phyloP scores from a whole-genome alignment of 257 asterid species.

The Nemophila menziesii region DNA sequence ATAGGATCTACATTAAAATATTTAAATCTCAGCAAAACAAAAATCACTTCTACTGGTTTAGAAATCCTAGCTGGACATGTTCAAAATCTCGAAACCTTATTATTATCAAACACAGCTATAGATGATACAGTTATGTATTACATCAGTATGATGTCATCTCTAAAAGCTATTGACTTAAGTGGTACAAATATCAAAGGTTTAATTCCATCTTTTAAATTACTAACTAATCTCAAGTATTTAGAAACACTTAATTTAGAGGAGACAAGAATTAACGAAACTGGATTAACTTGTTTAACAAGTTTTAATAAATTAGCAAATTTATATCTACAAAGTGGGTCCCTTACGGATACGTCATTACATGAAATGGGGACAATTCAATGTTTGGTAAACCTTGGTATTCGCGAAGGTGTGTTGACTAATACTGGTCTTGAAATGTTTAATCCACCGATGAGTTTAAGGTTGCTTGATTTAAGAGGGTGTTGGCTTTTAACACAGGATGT shows the following conservation, averaged over 20 bases:
- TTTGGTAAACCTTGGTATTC: constrained; percentile 40
- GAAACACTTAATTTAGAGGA: constrained; percentile 68
- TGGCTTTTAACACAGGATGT: constrained; percentile 66
- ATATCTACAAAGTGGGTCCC: constrained; percentile 39
- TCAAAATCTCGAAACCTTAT: constrained; percentile 61
- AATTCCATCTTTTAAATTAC: constrained; percentile 38
- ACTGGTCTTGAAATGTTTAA: constrained; percentile 38
- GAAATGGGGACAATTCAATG: constrained; percentile 28
- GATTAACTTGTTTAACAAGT: constrained; percentile 42
- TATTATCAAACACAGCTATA: constrained; percentile 42
- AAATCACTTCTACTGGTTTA: constrained; percentile 57
- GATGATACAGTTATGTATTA: constrained; percentile 51
- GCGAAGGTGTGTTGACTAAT: constrained; percentile 53
- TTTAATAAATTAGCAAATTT: constrained; percentile 41
- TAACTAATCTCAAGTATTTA: constrained; percentile 37
- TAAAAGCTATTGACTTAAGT: constrained; percentile 50
- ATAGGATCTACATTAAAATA: constrained; percentile 46
- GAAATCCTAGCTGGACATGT: constrained; percentile 58
- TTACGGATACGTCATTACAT: constrained; percentile 48
- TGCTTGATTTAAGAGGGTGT: constrained; percentile 77
- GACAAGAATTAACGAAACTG: constrained; percentile 33
- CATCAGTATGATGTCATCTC: constrained; percentile 58
- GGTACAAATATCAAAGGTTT: constrained; percentile 59
- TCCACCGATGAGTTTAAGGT: constrained; percentile 48
- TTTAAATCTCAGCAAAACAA: constrained; percentile 61